phyloP scores from a whole-genome alignment of 2,329 filamentous ascomycete genomes.

The Blastomyces percursus region DNA sequence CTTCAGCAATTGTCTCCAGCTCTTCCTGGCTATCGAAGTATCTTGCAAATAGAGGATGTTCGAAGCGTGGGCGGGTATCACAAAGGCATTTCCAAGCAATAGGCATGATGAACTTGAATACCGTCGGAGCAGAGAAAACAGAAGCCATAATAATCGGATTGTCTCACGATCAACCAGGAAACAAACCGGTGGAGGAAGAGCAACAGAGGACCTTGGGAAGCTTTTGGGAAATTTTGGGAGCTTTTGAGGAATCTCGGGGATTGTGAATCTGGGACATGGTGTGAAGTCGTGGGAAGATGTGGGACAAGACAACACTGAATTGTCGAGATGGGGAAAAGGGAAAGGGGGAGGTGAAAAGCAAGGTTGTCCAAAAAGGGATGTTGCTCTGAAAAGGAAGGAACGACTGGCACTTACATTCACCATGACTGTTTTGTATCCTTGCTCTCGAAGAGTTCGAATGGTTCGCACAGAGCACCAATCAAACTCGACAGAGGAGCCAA shows the following conservation, averaged over 20 bases:
- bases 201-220: background rate
- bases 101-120: background rate
- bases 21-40: background rate
- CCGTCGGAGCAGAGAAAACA: background rate
- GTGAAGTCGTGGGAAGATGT: background rate
- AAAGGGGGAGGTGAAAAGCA: background rate
- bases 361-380: background rate
- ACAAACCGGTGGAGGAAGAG: slow-evolving; percentile 8
- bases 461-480: slow-evolving; percentile 97
- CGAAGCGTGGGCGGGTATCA: background rate
- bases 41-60: background rate
- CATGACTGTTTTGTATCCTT: slow-evolving; percentile 91
- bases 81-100: background rate
- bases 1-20: background rate
- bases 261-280: background rate
- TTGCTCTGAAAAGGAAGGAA: background rate
- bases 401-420: slow-evolving; percentile 46
- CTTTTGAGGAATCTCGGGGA: background rate
- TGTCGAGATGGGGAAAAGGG: background rate
- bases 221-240: background rate
- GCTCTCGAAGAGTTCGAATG: slow-evolving; percentile 75
- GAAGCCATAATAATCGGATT: background rate
- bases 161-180: background rate
- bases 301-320: background rate
- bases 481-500: slow-evolving; percentile 95